Conservation (phyloP, 2,329 filamentous ascomycete species). For the Phyllosticta citrichinensis region DNA sequence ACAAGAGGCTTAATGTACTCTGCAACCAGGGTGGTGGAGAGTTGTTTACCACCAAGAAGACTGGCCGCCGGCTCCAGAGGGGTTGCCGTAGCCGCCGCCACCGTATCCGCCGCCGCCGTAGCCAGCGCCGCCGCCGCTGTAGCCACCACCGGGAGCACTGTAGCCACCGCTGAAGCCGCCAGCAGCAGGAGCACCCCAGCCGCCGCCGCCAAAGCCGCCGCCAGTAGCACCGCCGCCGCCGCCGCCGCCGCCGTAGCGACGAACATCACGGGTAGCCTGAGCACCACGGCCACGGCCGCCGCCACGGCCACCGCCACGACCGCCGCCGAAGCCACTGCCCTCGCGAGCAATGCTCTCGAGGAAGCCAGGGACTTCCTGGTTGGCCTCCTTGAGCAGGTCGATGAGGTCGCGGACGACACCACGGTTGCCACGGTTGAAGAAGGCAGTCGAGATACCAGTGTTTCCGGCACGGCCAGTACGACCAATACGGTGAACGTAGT, state of each 20-base stretch:
- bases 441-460: constrained; percentile 94
- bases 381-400: constrained; percentile 96
- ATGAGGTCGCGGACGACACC: constrained; percentile 94
- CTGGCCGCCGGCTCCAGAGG: constrained; percentile 51
- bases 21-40: constrained; percentile 16
- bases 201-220: constrained; percentile 30
- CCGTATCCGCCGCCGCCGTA: constrained; percentile 30
- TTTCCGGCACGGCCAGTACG: constrained; percentile 99
- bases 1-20: constrained; percentile 1
- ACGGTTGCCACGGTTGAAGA: constrained; percentile 99
- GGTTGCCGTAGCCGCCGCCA: constrained; percentile 53
- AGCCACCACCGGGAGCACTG: constrained; percentile 30
- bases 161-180: constrained; percentile 27
- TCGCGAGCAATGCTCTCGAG: constrained; percentile 96
- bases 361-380: constrained; percentile 91
- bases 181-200: constrained; percentile 28
- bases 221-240: constrained; percentile 46
- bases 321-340: constrained; percentile 70
- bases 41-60: constrained; percentile 56
- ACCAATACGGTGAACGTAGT: constrained; percentile 98
- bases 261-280: constrained; percentile 74
- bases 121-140: constrained; percentile 27
- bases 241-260: constrained; percentile 46
- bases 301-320: constrained; percentile 49
- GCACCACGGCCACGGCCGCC: constrained; percentile 64